Conservation (phyloP, 202 grass and related monocot species). For the Elaeis oleifera region DNA sequence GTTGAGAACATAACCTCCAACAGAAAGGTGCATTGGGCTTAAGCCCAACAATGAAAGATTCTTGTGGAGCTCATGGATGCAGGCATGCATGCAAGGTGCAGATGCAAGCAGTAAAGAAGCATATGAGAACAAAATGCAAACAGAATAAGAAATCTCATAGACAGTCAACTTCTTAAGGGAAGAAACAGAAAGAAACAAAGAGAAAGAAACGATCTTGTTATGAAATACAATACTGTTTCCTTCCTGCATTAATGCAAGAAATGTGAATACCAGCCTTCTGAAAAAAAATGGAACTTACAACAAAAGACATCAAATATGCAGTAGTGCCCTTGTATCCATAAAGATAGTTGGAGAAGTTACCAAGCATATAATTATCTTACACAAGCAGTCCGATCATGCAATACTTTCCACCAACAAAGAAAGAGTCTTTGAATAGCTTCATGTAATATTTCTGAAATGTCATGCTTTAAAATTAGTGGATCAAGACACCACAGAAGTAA, state of each 20-base stretch:
- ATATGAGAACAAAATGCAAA: too few relatives aligned
- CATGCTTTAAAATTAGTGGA: slow-evolving; percentile 55
- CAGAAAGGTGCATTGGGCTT: too few relatives aligned
- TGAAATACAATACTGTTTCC: neutral
- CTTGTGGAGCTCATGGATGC: too few relatives aligned
- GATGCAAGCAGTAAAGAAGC: too few relatives aligned
- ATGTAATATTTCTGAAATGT: slow-evolving; percentile 54
- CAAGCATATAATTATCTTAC: slow-evolving; percentile 47
- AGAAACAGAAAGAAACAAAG: neutral
- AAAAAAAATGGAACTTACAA: slow-evolving; percentile 43
- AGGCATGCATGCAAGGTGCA: too few relatives aligned
- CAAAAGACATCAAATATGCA: slow-evolving; percentile 60
- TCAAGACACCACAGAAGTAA: slow-evolving; percentile 58
- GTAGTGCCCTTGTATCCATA: slow-evolving; percentile 47
- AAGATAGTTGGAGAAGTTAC: slow-evolving; percentile 56
- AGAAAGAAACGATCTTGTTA: neutral
- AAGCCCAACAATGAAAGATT: too few relatives aligned
- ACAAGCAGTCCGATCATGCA: slow-evolving; percentile 48
- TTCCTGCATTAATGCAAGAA: neutral
- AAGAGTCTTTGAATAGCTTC: slow-evolving; percentile 57
- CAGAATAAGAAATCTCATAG: too few relatives aligned
- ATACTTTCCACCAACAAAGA: slow-evolving; percentile 60
- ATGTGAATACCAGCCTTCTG: slow-evolving; percentile 2
- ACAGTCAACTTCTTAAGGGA: too few relatives aligned
- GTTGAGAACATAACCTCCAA: too few relatives aligned